Evolutionary conservation across 1,139 yeast species (phyloP).

Genomic region (Zhuliangozyma parablackwelliae): DNA sequence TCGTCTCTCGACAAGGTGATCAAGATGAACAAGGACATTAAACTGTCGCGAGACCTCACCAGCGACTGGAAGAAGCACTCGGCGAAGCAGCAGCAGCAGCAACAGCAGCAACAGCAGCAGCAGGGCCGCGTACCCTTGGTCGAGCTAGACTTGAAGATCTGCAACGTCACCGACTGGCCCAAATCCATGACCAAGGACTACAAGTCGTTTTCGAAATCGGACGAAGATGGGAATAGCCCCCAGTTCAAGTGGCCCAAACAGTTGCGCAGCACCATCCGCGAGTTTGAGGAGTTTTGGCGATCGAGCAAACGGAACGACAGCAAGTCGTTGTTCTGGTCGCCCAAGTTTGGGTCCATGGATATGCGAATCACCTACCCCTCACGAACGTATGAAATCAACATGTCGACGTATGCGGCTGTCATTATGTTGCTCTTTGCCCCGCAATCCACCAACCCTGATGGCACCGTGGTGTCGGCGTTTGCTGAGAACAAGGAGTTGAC

Average conservation of each 20-base stretch:
- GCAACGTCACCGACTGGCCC: constrained; percentile 51
- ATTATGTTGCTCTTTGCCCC: constrained; percentile 71
- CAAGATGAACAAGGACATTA: constrained; percentile 85
- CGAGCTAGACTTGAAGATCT: constrained; percentile 50
- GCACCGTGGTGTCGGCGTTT: constrained; percentile 36
- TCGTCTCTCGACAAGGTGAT: constrained; percentile 77
- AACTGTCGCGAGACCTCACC: constrained; percentile 59
- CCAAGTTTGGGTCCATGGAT: constrained; percentile 78
- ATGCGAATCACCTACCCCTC: constrained; percentile 63
- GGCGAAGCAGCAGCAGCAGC: constrained; percentile 14
- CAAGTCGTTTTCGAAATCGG: constrained; percentile 37
- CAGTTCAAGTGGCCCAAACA: constrained; percentile 45
- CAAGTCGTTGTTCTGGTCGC: constrained; percentile 77
- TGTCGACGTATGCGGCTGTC: constrained; percentile 78
- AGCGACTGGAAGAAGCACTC: constrained; percentile 42
- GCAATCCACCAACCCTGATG: constrained; percentile 43
- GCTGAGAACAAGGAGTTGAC: constrained; percentile 37
- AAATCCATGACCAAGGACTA: constrained; percentile 52
- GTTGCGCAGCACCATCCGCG: constrained; percentile 31
- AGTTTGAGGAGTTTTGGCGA: constrained; percentile 43
- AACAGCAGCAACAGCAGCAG: constrained; percentile 12
- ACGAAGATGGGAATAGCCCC: constrained; percentile 20
- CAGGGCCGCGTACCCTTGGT: constrained; percentile 11
- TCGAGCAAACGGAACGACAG: constrained; percentile 63
- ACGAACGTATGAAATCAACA: constrained; percentile 70